Percentiles rank a stretch among this genome's conserved stretches.
Conservation (phyloP, 2,329 filamentous ascomycete genomes). For the Harringtonia aguacate region DNA sequence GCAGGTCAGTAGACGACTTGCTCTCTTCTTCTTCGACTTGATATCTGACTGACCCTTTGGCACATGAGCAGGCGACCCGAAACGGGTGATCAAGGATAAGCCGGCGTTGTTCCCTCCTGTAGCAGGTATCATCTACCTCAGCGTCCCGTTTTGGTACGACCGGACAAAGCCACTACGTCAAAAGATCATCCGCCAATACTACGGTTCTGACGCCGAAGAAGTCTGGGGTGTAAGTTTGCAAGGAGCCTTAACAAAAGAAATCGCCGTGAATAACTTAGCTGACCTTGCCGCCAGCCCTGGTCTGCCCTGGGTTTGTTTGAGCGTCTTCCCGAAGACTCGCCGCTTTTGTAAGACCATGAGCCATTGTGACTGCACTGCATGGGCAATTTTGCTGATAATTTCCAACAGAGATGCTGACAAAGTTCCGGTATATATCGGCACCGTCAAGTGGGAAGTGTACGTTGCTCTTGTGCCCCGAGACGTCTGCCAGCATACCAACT, state of each 20-base stretch:
- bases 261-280: not conserved
- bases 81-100: not conserved
- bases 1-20: not conserved
- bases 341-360: not conserved
- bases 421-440: not conserved
- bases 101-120: not conserved
- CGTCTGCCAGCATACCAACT: too few relatives aligned
- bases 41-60: too few relatives aligned
- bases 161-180: not conserved
- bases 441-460: not conserved
- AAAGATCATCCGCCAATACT: slow-evolving; percentile 1
- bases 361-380: too few relatives aligned
- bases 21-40: too few relatives aligned
- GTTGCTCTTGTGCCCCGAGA: too few relatives aligned
- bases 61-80: too few relatives aligned
- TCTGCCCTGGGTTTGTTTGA: not conserved
- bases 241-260: not conserved
- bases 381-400: not conserved
- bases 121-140: not conserved
- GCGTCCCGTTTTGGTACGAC: not conserved
- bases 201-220: not conserved
- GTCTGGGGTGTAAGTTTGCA: not conserved
- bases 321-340: not conserved
- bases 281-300: not conserved
- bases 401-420: not conserved